Base-by-base conservation (phyloP, 2,329 filamentous ascomycete species). In the Cladosporium sp. region DNA sequence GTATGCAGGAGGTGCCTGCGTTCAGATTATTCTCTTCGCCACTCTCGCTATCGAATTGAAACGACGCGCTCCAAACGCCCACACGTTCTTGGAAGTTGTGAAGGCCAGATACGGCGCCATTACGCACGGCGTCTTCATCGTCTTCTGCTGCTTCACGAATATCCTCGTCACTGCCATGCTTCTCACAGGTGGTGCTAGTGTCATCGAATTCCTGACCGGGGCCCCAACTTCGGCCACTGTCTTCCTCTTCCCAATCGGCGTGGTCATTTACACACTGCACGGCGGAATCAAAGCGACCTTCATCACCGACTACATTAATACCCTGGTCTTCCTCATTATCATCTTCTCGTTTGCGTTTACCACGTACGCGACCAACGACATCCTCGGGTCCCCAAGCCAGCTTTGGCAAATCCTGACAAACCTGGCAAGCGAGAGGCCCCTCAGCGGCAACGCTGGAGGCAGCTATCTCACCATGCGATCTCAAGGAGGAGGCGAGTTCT, bases 21-120 rank as follows among this genome's bases (percentile, higher is more conserved):
- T 93, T 5, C 89, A 95, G 66, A 91, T 96, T 61, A 78, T 95
- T 28, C 77, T 96, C 1, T 95, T 96, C 63, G 89, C 91, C 1
- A 95, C 89, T 0, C 78, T 95, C 28, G 90, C 90, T 31, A 95
- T 95, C 61, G 89, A 95, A 68, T 72, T 95, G 49, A 96, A 95
- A 75, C 78, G 87, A 59, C 82, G 87, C 52, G 56, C 59, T 14
- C 58, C 58, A 1, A 53, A 52, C 38, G 58, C 56, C 8, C 56
- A 58, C 19, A 59, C 58, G 2, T 58, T 61, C 32, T 52, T 63
- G 2, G 58, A 63, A 44, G 52, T 60, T 2, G 56, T 58, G 5
- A 56, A 46, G 18, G 50, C 50, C 4, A 49, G 61, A 41, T 95
- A 95, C 70, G 89, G 90, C 33, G 74, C 77, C 4, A 64, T 73